Evolutionary conservation across 495 filamentous ascomycete species (phyloP), one percentile per base, ranked within the genome.

Genomic region (Neurospora sublineolata): DNA sequence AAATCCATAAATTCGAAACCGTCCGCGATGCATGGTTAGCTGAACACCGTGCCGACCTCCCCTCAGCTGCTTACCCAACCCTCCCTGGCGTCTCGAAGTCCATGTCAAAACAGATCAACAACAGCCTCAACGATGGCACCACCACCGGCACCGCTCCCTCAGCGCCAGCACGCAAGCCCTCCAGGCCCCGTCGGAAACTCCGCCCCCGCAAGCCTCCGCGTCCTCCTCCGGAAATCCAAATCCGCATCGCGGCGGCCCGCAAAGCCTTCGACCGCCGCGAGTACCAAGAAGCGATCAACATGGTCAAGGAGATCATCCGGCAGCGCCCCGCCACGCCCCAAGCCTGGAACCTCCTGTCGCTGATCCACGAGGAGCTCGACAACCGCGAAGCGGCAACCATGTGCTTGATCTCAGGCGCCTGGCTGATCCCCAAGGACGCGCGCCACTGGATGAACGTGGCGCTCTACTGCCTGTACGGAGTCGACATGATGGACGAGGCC

Each of bases 261-360:
- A 85, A 88, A 37, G 88, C 89, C 2, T 94, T 90, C 77, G 87
- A 93, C 73, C 84, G 87, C 69, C 84, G 85, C 12, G 84, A 91
- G 60, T 89, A 89, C 77, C 87, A 89, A 37, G 82, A 84, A 41
- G 91, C 93, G 12, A 83, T 88, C 38, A 82, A 88, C 3, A 82
- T 87, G 60, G 87, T 91, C 12, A 82, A 85, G 67, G 87, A 89
- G 76, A 91, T 93, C 12, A 89, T 97, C 69, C 87, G 91, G 71
- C 85, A 90, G 75, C 97, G 97, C 77, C 91, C 92, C 16, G 94
- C 97, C 78, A 92, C 93, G 70, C 91, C 91, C 73, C 84, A 87
- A 27, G 91, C 93, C 37, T 93, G 94, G 86, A 88, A 87, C 23
- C 79, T 94, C 37, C 79, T 95, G 12, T 90, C 92, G 0, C 87